These are phyloP conservation scores for Cordyceps fumosorosea DNA, from an alignment of 2,329 filamentous ascomycete genomes.

Conservation along the genomic window DNA sequence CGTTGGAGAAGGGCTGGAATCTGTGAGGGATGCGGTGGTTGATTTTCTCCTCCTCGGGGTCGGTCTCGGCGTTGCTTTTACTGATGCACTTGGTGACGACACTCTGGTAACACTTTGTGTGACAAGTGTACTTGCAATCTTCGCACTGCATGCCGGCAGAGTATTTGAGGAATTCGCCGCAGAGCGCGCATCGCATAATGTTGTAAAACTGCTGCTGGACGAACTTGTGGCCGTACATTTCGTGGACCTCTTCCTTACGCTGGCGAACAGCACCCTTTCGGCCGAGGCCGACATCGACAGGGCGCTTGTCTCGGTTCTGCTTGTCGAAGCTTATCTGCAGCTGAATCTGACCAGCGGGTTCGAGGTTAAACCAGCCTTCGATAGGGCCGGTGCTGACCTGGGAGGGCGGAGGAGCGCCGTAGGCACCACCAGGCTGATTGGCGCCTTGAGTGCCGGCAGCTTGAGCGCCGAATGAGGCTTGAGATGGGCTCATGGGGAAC, in stretches of 20 bases:
- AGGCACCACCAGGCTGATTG: conserved; percentile 23
- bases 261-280: conserved; percentile 95
- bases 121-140: conserved; percentile 99
- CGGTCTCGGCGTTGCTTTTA: conserved; percentile 96
- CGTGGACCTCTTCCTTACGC: conserved; percentile 95
- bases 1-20: conserved; percentile 93
- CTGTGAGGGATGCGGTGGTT: conserved; percentile 98
- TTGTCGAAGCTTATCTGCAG: conserved; percentile 89
- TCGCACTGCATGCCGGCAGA: conserved; percentile 98
- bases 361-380: conserved; percentile 94
- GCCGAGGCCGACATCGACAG: conserved; percentile 82
- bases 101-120: conserved; percentile 92
- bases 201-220: conserved; percentile 99
- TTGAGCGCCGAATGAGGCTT: conserved; percentile 34
- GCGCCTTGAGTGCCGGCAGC: conserved; percentile 20
- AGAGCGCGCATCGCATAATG: conserved; percentile 98
- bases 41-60: conserved; percentile 98
- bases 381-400: conserved; percentile 57
- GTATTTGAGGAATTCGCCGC: conserved; percentile 97
- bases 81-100: conserved; percentile 99
- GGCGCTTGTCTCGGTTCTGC: conserved; percentile 74
- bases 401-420: conserved; percentile 36
- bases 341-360: conserved; percentile 88
- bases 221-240: conserved; percentile 99
- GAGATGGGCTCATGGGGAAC: conserved; percentile 51